These are phyloP conservation scores for Chimonanthus salicifolius DNA, from an alignment of 164 flowering plant genomes.

Conservation along the genomic window DNA sequence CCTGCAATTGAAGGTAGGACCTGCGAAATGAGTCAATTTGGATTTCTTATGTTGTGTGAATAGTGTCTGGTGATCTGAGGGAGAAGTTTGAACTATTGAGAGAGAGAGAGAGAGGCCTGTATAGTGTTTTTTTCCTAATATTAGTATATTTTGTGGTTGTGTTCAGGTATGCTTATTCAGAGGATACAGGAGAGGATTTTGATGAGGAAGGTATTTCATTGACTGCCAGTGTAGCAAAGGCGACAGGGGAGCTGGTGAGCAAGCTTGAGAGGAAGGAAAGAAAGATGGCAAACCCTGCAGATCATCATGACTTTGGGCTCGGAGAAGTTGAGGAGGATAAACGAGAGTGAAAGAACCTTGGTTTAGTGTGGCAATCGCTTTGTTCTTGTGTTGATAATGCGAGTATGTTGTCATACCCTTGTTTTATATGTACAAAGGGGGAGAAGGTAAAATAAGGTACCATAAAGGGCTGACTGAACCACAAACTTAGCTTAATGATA, in stretches of 20 bases:
- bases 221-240: conserved; percentile 30
- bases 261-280: conserved; percentile 44
- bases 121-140: background rate
- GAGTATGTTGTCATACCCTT: background rate
- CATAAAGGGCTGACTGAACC: background rate
- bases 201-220: conserved; percentile 64
- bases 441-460: background rate
- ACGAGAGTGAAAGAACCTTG: conserved; percentile 23
- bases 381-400: background rate
- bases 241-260: conserved; percentile 24
- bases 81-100: background rate
- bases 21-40: background rate
- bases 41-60: background rate
- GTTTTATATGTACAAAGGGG: background rate
- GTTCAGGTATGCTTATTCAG: conserved; percentile 55
- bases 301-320: conserved; percentile 31
- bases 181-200: conserved; percentile 55
- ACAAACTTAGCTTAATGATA: too few relatives aligned
- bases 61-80: background rate
- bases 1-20: background rate
- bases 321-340: conserved; percentile 51
- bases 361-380: background rate
- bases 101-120: background rate
- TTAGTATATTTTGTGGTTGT: background rate
- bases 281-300: conserved; percentile 21